phyloP scores from a whole-genome alignment of 495 filamentous ascomycete species.

The Penicillium paradoxum region DNA sequence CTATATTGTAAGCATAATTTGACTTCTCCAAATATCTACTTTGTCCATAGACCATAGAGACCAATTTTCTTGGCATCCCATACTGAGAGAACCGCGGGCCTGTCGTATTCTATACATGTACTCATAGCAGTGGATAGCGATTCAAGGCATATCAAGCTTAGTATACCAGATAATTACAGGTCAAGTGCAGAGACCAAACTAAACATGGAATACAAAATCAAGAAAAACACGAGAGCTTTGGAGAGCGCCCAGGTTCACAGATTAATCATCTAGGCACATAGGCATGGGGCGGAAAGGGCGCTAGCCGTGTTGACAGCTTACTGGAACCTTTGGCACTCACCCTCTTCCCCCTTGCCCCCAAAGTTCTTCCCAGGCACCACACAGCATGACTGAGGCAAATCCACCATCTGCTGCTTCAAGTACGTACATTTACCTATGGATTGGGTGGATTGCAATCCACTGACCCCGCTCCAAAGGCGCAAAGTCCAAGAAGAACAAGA shows the following conservation, averaged over 20 bases:
- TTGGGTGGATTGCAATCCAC: constrained; percentile 1
- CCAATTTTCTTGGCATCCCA: background rate
- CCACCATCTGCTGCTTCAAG: constrained; percentile 18
- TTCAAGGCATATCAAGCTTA: no score
- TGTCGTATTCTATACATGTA: background rate
- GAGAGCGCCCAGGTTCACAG: background rate
- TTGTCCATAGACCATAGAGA: no score
- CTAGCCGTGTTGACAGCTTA: constrained; percentile 42
- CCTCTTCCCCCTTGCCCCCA: constrained; percentile 1
- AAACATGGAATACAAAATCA: no score
- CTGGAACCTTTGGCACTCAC: constrained; percentile 13
- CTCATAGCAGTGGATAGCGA: background rate
- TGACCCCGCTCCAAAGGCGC: constrained; percentile 27
- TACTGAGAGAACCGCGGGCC: no score
- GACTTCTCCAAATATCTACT: no score
- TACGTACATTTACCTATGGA: constrained; percentile 4
- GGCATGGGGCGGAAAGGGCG: constrained; percentile 22
- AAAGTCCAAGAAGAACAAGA: constrained; percentile 68
- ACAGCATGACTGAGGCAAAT: constrained; percentile 36
- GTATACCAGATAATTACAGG: background rate
- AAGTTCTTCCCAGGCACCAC: background rate
- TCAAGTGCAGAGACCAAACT: no score
- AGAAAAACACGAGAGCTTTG: no score
- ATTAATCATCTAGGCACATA: constrained; percentile 23
- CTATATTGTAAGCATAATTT: no score